A percentile compares a stretch with the other conserved stretches of the same genome.
Evolutionary conservation across 2,329 filamentous ascomycete genomes (phyloP).

Genomic region (Trichoderma cornu-damae): DNA sequence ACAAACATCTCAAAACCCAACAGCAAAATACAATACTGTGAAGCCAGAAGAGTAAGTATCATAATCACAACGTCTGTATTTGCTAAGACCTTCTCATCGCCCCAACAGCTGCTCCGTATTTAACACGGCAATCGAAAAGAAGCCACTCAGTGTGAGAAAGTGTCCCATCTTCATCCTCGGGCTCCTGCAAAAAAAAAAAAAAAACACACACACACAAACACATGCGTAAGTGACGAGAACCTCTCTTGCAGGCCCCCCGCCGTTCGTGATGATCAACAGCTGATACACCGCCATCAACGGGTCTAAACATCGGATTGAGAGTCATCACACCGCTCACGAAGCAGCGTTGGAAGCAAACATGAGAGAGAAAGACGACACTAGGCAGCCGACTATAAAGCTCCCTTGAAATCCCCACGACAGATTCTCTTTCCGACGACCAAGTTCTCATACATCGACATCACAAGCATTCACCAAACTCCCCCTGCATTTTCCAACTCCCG

Average conservation of each 20-base stretch:
- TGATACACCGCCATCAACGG: not conserved
- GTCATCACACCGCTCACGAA: not conserved
- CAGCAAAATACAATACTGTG: not conserved
- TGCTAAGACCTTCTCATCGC: too few relatives aligned
- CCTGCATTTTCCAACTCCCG: not conserved
- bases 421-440: constrained; percentile 1
- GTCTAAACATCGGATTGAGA: not conserved
- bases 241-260: not conserved
- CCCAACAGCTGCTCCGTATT: not conserved
- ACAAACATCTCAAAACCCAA: not conserved
- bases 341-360: not conserved
- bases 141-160: not conserved
- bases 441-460: not conserved
- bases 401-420: not conserved
- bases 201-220: not conserved
- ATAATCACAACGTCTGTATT: not conserved
- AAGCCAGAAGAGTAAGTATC: not conserved
- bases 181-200: not conserved
- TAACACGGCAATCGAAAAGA: not conserved
- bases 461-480: not conserved
- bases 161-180: not conserved
- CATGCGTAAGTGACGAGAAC: not conserved
- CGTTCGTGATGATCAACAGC: not conserved
- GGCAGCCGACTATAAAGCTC: constrained; percentile 8
- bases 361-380: not conserved